Conservation (phyloP, 352 stramenopile genomes). For the Bremia lactucae region DNA sequence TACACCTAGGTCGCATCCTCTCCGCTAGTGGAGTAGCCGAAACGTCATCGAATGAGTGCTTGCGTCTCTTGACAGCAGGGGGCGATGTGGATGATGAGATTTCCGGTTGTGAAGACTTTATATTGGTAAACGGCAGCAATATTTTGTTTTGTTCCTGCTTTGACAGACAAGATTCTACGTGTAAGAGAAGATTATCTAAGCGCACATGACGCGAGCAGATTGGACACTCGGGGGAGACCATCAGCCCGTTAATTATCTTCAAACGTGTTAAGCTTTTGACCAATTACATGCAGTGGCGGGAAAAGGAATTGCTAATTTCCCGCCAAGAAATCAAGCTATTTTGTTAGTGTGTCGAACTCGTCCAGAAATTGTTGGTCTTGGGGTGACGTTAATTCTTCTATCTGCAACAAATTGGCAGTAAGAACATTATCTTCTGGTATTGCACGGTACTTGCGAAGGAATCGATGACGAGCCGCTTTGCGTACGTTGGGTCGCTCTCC, state of each 20-base stretch:
- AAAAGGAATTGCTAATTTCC: conserved; percentile 2
- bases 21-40: conserved; percentile 52
- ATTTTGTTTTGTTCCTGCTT: conserved; percentile 23
- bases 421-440: conserved; percentile 28
- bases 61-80: conserved; percentile 39
- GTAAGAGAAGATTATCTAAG: conserved; percentile 55
- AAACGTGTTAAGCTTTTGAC: conserved; percentile 1
- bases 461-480: conserved; percentile 20
- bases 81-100: conserved; percentile 9
- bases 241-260: conserved; percentile 1
- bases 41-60: conserved; percentile 17
- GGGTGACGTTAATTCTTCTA: conserved; percentile 19
- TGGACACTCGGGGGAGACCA: conserved; percentile 40
- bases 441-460: conserved; percentile 22
- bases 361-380: conserved; percentile 21
- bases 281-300: conserved; percentile 16
- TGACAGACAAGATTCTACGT: conserved; percentile 52
- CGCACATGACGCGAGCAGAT: conserved; percentile 74
- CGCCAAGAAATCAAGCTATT: too few relatives aligned
- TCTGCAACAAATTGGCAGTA: conserved; percentile 22
- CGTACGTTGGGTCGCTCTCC: conserved; percentile 15
- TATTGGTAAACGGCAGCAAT: conserved; percentile 4
- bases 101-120: conserved; percentile 4
- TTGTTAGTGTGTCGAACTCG: conserved; percentile 19
- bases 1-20: conserved; percentile 47